Evolutionary conservation across 2,329 filamentous ascomycete species (phyloP).

Genomic region (Ophiostoma himal-ulmi): DNA sequence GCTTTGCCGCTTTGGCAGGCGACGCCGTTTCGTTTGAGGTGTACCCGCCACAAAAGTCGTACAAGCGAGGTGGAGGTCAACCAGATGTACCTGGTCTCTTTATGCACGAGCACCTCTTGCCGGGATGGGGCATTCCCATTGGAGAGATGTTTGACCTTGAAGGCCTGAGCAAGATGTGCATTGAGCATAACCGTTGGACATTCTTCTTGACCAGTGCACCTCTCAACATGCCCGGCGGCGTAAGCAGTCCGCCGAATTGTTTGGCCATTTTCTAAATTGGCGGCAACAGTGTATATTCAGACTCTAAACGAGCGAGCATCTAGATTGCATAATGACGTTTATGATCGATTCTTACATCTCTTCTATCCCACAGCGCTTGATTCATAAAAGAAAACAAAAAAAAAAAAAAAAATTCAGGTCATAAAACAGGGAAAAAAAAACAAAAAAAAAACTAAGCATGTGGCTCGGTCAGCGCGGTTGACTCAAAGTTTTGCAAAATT

Average conservation of each 20-base stretch:
- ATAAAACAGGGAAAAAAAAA: background rate
- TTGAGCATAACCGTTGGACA: constrained; percentile 42
- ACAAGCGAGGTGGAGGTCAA: background rate
- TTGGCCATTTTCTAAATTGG: constrained; percentile 19
- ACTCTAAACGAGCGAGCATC: background rate
- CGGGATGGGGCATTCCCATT: constrained; percentile 22
- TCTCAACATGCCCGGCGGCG: constrained; percentile 22
- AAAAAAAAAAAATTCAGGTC: background rate
- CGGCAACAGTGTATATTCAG: background rate
- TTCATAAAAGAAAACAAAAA: background rate
- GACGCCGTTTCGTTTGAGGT: constrained; percentile 33
- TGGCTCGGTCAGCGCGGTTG: constrained; percentile 7
- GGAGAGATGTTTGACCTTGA: constrained; percentile 25
- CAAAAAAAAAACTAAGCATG: background rate
- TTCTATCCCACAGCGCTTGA: background rate
- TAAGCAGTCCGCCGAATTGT: constrained; percentile 26
- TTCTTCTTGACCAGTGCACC: constrained; percentile 44
- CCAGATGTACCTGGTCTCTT: background rate
- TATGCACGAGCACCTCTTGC: constrained; percentile 24
- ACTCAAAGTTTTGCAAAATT: constrained; percentile 27
- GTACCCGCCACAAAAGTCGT: constrained; percentile 28
- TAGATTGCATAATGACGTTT: background rate
- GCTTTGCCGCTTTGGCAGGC: constrained; percentile 43
- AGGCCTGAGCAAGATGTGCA: constrained; percentile 28
- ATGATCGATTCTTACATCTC: background rate